These are phyloP conservation scores for Penicillium rolfsii DNA, from an alignment of 2,329 filamentous ascomycete genomes.

Conservation along the genomic window DNA sequence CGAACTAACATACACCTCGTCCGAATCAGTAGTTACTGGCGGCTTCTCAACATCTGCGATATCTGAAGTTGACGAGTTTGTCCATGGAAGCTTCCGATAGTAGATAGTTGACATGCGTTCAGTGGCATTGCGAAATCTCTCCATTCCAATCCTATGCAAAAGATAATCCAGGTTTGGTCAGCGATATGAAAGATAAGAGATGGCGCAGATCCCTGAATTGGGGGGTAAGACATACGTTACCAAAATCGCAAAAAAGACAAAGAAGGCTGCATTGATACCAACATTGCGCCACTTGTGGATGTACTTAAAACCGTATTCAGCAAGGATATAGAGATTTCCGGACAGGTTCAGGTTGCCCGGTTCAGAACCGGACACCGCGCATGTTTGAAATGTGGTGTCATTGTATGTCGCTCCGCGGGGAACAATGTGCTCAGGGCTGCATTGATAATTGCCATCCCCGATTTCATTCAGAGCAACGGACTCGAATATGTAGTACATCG, in stretches of 20 bases:
- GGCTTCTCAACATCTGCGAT: too few relatives aligned
- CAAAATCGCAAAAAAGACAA: neutral
- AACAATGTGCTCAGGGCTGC: slow-evolving; percentile 66
- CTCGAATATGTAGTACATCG: slow-evolving; percentile 59
- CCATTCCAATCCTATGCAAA: too few relatives aligned
- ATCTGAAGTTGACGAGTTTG: too few relatives aligned
- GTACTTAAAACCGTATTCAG: slow-evolving; percentile 28
- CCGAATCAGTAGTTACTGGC: too few relatives aligned
- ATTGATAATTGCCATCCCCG: slow-evolving; percentile 65
- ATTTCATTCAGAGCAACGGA: slow-evolving; percentile 87
- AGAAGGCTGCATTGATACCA: neutral
- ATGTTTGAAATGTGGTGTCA: slow-evolving; percentile 70
- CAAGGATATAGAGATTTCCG: slow-evolving; percentile 59
- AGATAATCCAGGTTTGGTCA: too few relatives aligned
- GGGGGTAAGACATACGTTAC: too few relatives aligned
- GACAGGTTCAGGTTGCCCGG: slow-evolving; percentile 61
- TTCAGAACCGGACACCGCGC: slow-evolving; percentile 60
- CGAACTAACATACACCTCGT: too few relatives aligned
- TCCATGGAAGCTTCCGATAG: too few relatives aligned
- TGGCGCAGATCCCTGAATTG: too few relatives aligned
- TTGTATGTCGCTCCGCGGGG: slow-evolving; percentile 69
- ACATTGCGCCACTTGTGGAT: slow-evolving; percentile 8
- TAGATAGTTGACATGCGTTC: too few relatives aligned
- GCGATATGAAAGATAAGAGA: too few relatives aligned
- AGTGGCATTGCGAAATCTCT: too few relatives aligned